Evolutionary conservation across 345 rosid species (phyloP).

Genomic region (Gossypioides kirkii): DNA sequence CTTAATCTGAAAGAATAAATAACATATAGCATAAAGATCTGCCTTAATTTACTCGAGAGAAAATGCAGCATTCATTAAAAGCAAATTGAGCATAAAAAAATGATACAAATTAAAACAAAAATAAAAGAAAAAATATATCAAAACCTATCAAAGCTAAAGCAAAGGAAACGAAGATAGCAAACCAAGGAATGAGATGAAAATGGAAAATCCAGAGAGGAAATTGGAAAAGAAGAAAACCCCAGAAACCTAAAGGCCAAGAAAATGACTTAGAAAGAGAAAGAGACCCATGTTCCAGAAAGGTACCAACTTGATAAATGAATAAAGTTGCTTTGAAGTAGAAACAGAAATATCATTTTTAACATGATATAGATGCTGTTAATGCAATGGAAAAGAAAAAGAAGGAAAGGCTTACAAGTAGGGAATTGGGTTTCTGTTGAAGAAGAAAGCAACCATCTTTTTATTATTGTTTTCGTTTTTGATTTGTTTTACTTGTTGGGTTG

Average conservation of each 20-base stretch:
- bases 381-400: neutral
- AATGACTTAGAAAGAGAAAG: neutral
- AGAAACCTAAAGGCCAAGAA: constrained; percentile 7
- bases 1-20: neutral
- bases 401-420: constrained; percentile 20
- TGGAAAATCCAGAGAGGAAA: constrained; percentile 22
- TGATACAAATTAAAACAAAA: neutral
- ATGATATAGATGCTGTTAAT: constrained; percentile 16
- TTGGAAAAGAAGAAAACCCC: constrained; percentile 7
- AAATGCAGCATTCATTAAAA: too few relatives aligned
- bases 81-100: neutral
- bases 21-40: neutral
- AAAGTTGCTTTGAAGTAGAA: neutral
- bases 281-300: constrained; percentile 10
- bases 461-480: neutral
- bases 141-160: neutral
- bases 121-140: too few relatives aligned
- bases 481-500: neutral
- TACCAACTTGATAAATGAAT: constrained; percentile 16
- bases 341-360: constrained; percentile 7
- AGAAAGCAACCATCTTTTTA: constrained; percentile 27
- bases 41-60: neutral
- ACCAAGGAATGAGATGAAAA: neutral
- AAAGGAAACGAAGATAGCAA: neutral
- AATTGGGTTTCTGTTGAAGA: constrained; percentile 41